Evolutionary conservation across 805 yeast species (phyloP).

Genomic region (Zygotorulaspora sp.): DNA sequence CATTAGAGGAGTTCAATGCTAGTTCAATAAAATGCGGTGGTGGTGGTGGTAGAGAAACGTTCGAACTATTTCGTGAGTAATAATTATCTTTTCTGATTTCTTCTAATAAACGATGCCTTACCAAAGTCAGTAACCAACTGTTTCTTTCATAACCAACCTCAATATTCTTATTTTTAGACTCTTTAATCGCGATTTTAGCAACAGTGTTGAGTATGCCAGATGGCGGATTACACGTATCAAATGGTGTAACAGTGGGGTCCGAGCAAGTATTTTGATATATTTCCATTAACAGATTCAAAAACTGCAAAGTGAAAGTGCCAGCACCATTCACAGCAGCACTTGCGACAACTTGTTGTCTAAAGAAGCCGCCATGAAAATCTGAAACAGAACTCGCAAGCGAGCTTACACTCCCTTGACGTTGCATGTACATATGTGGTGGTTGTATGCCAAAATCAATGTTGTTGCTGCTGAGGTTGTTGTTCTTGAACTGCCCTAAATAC

Average conservation of each 20-base stretch:
- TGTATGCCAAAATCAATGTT: background rate
- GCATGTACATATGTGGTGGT: constrained; percentile 20
- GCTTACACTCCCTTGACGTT: constrained; percentile 26
- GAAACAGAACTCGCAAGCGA: constrained; percentile 32
- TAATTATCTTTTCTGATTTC: constrained; percentile 31
- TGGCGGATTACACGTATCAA: constrained; percentile 61
- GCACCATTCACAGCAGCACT: constrained; percentile 12
- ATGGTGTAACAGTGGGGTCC: constrained; percentile 64
- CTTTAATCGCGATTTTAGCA: constrained; percentile 49
- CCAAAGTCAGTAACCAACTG: constrained; percentile 36
- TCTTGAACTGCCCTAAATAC: background rate
- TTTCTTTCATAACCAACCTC: constrained; percentile 39
- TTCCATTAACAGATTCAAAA: constrained; percentile 44
- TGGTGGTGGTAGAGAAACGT: constrained; percentile 25
- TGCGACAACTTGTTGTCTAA: constrained; percentile 11
- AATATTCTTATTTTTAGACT: constrained; percentile 32
- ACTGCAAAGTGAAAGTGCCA: constrained; percentile 32
- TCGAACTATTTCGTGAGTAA: constrained; percentile 28
- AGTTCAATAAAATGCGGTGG: constrained; percentile 17
- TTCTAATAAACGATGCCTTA: constrained; percentile 38
- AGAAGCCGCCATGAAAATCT: constrained; percentile 17
- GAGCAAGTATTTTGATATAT: constrained; percentile 46
- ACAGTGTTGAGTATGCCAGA: constrained; percentile 59
- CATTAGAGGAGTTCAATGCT: constrained; percentile 12
- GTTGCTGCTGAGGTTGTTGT: background rate